Conservation (phyloP, 1,139 yeast genomes). For the Pichia sp. region DNA sequence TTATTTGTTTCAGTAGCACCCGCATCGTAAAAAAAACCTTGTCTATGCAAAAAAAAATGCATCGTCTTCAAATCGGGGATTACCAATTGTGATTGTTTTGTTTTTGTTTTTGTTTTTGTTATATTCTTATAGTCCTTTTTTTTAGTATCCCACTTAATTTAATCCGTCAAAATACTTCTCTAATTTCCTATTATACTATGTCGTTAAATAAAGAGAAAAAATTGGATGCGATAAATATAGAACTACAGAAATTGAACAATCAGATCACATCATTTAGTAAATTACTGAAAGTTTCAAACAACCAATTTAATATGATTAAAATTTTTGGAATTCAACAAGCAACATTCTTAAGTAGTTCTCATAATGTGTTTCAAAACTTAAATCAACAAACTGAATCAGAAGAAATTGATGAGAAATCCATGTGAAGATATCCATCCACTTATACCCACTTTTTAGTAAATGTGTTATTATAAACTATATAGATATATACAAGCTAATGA, state of each 20-base stretch:
- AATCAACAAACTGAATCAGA: neutral
- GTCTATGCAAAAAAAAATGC: too few relatives aligned
- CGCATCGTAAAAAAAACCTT: too few relatives aligned
- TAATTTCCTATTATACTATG: too few relatives aligned
- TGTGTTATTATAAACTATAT: neutral
- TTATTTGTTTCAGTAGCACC: too few relatives aligned
- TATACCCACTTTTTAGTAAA: too few relatives aligned
- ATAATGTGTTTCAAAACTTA: slow-evolving; percentile 24
- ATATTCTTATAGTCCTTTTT: too few relatives aligned
- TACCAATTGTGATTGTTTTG: too few relatives aligned
- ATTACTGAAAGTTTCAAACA: slow-evolving; percentile 19
- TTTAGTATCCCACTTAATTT: too few relatives aligned
- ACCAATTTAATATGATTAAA: slow-evolving; percentile 23
- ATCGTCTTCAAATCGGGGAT: too few relatives aligned
- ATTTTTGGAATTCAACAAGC: slow-evolving; percentile 24
- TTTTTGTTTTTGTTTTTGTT: too few relatives aligned
- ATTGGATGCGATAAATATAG: slow-evolving; percentile 19
- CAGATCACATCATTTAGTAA: slow-evolving; percentile 19
- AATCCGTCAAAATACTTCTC: too few relatives aligned
- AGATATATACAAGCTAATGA: neutral
- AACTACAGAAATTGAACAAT: slow-evolving; percentile 19
- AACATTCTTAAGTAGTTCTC: slow-evolving; percentile 26
- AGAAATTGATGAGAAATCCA: neutral
- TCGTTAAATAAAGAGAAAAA: neutral
- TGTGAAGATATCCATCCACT: too few relatives aligned